A percentile compares a stretch with the other conserved stretches of the same genome.
phyloP scores from a whole-genome alignment of 257 asterid genomes.

The Avicennia marina region DNA sequence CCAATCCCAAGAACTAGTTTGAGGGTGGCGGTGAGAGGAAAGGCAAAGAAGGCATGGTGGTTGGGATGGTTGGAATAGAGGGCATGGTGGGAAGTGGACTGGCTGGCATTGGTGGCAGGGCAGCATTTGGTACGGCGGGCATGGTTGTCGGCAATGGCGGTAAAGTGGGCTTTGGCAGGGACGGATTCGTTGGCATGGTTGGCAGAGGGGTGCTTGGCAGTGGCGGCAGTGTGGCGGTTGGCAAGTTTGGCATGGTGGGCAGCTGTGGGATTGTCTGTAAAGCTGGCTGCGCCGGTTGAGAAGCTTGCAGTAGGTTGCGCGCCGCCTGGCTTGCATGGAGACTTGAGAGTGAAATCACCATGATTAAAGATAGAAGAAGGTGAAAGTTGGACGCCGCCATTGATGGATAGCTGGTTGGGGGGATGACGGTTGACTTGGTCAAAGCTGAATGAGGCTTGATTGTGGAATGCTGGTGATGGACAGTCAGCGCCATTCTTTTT shows the following conservation, averaged over 20 bases:
- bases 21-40: conserved; percentile 33
- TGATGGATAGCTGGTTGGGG: conserved; percentile 3
- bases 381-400: conserved; percentile 13
- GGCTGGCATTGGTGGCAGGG: conserved; percentile 23
- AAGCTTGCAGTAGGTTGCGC: conserved; percentile 15
- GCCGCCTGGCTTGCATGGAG: conserved; percentile 13
- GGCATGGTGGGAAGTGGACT: conserved; percentile 29
- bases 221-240: conserved; percentile 3
- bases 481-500: not conserved
- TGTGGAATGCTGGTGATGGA: not conserved
- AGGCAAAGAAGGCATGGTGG: conserved; percentile 30
- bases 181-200: conserved; percentile 3
- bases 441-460: not conserved
- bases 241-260: not conserved
- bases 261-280: conserved; percentile 16
- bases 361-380: conserved; percentile 9
- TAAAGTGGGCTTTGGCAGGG: conserved; percentile 17
- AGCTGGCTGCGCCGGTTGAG: conserved; percentile 9
- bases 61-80: conserved; percentile 23
- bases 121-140: conserved; percentile 24
- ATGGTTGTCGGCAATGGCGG: conserved; percentile 19
- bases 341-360: conserved; percentile 11
- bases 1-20: conserved; percentile 12
- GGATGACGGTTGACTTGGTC: not conserved
- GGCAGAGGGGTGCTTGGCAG: conserved; percentile 11